Percentiles rank a stretch among this genome's conserved stretches.
Evolutionary conservation across 2,329 filamentous ascomycete species (phyloP).

Genomic region (Colletotrichum zoysiae): DNA sequence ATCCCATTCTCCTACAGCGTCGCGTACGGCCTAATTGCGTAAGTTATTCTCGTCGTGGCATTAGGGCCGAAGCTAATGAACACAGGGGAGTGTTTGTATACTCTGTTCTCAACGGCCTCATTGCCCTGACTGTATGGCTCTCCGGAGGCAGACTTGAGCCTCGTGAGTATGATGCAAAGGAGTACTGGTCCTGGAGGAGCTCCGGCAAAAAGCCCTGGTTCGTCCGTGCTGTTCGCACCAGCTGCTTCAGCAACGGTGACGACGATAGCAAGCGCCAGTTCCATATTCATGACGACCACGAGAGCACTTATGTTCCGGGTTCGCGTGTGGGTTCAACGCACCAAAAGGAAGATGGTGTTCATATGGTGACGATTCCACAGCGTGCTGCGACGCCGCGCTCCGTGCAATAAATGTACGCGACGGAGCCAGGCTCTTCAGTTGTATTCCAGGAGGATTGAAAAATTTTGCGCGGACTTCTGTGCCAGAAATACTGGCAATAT

Average conservation of each 20-base stretch:
- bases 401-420: slow-evolving; percentile 23
- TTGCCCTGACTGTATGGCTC: slow-evolving; percentile 59
- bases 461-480: slow-evolving; percentile 7
- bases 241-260: slow-evolving; percentile 44
- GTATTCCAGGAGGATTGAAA: neutral
- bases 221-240: slow-evolving; percentile 53
- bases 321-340: slow-evolving; percentile 40
- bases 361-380: slow-evolving; percentile 40
- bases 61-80: slow-evolving; percentile 9
- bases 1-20: slow-evolving; percentile 86
- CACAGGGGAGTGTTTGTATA: slow-evolving; percentile 67
- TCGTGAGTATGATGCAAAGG: slow-evolving; percentile 66
- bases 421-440: neutral
- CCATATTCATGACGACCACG: slow-evolving; percentile 40
- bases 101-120: slow-evolving; percentile 61
- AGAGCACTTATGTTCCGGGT: slow-evolving; percentile 37
- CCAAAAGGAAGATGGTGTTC: slow-evolving; percentile 40
- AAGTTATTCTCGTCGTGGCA: slow-evolving; percentile 48
- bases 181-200: slow-evolving; percentile 68
- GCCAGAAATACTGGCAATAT: slow-evolving; percentile 15
- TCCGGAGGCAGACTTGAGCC: slow-evolving; percentile 60
- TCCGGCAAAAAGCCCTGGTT: slow-evolving; percentile 62
- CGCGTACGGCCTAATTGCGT: slow-evolving; percentile 81
- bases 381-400: slow-evolving; percentile 38
- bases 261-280: slow-evolving; percentile 45